Evolutionary conservation across 208 protist genomes (phyloP), one percentile per base, ranked within the genome.

Genomic region (Leishmania guyanensis): DNA sequence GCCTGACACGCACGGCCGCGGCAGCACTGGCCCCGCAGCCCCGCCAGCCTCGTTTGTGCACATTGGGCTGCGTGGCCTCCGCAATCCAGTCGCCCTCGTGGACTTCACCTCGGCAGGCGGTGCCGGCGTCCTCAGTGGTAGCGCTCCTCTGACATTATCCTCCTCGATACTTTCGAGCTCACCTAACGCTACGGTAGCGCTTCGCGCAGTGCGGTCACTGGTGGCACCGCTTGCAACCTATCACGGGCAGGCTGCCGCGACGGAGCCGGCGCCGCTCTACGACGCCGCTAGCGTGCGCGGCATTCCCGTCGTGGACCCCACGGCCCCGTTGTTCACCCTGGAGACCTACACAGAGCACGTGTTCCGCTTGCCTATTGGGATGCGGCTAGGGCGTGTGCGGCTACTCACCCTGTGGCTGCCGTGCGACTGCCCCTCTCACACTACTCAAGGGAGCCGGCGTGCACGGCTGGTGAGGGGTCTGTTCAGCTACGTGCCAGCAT

Each of bases 231-330:
- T 84, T 29, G 64, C 54, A 9, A n/a, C 80, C 0, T 71, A 48
- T 16, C 39, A 10, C 5, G 75, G 58, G 26, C 75, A 48, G 43
- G 75, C 50, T 0, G 69, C 70, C 36, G 33, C 39, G 51, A 43
- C 17, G 66, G 12, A 39, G 33, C 36, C 56, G 39, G 46, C 53
- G 33, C 29, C 33, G 36, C 36, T 65, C 36, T 50, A 51, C 74
- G 74, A 50, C 74, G 22, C 33, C 1, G 56, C 54, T 10, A 9
- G 29, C 66, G 60, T 56, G 53, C 74, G 74, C 56, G 51, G 68
- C 62, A 72, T 69, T 5, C 77, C 81, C 2, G 81, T 85, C 29
- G 77, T 85, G 36, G 73, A 85, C 81, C 81, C 81, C 1, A 81
- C 81, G 9, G 71, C 56, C 4, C 77, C 81, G 36, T 65, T 85